A percentile compares a stretch with the other conserved stretches of the same genome.
Evolutionary conservation across 768 basidiomycete species (phyloP).

Genomic region (Grammothele lineata): DNA sequence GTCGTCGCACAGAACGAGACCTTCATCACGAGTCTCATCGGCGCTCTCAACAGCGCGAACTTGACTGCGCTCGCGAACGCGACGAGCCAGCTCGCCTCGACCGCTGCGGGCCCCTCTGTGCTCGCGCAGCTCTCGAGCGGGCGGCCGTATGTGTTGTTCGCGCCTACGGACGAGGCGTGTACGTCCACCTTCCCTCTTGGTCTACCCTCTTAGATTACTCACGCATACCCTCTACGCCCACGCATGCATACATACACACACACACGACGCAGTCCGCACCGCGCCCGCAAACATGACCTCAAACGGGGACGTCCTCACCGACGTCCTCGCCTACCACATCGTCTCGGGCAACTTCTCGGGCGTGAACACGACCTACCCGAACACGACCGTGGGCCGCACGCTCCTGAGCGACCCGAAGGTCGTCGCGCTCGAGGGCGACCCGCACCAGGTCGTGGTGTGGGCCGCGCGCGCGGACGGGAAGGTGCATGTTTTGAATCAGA

Average conservation of each 20-base stretch:
- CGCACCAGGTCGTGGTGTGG: constrained; percentile 53
- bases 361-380: constrained; percentile 43
- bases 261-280: constrained; percentile 21
- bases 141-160: constrained; percentile 47
- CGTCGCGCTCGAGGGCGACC: constrained; percentile 54
- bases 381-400: constrained; percentile 60
- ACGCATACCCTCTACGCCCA: too few species aligned
- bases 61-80: constrained; percentile 39
- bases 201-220: not conserved
- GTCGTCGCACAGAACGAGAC: constrained; percentile 30
- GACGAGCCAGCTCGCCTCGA: constrained; percentile 39
- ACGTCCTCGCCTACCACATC: constrained; percentile 55
- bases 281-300: constrained; percentile 31
- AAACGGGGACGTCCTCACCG: constrained; percentile 36
- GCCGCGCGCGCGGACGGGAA: constrained; percentile 33
- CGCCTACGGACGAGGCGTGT: constrained; percentile 55
- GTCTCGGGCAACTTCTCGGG: constrained; percentile 48
- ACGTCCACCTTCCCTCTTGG: constrained; percentile 16
- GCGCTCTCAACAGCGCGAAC: constrained; percentile 35
- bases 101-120: constrained; percentile 39
- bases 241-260: too few species aligned
- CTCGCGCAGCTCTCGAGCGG: constrained; percentile 40
- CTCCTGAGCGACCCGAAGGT: constrained; percentile 46
- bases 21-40: constrained; percentile 30
- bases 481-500: constrained; percentile 46